These are phyloP conservation scores for Curvularia sp. DNA, from an alignment of 2,329 filamentous ascomycete species.

Conservation along the genomic window DNA sequence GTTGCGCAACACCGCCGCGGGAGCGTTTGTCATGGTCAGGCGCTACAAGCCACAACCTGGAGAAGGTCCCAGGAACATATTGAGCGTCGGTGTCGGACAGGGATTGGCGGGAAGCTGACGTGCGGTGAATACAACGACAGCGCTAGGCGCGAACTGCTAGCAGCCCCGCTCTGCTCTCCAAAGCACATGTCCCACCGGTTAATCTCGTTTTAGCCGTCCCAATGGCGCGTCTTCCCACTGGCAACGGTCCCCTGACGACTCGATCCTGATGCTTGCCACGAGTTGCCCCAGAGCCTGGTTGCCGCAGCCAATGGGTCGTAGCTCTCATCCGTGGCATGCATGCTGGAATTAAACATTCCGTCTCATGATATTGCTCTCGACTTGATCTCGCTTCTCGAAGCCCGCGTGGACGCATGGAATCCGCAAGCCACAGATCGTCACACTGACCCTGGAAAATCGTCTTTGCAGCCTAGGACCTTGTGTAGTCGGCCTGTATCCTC, in stretches of 20 bases:
- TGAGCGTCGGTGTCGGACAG: constrained; percentile 24
- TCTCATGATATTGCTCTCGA: constrained; percentile 42
- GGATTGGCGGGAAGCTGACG: constrained; percentile 19
- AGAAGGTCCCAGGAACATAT: constrained; percentile 21
- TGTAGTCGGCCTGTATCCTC: constrained; percentile 40
- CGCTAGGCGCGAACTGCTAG: constrained; percentile 14
- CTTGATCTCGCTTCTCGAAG: constrained; percentile 51
- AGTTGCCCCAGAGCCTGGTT: constrained; percentile 26
- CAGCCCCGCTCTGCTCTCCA: constrained; percentile 5
- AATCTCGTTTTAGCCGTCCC: constrained; percentile 16
- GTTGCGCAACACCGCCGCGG: constrained; percentile 17
- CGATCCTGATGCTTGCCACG: constrained; percentile 19
- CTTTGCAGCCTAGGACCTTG: constrained; percentile 37
- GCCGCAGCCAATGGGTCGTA: constrained; percentile 34
- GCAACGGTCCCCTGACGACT: constrained; percentile 8
- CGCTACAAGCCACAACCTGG: constrained; percentile 37
- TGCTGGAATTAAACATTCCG: constrained; percentile 42
- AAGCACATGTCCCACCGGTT: constrained; percentile 15
- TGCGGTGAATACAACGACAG: constrained; percentile 10
- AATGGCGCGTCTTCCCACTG: constrained; percentile 7
- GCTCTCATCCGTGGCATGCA: constrained; percentile 27
- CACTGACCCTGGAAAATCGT: constrained; percentile 35
- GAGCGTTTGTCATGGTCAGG: constrained; percentile 34
- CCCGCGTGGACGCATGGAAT: constrained; percentile 49
- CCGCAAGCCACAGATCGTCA: constrained; percentile 47